Evolutionary conservation across 352 stramenopile species (phyloP), one percentile per base, ranked within the genome.

Genomic region (Phytophthora pseudosyringae): DNA sequence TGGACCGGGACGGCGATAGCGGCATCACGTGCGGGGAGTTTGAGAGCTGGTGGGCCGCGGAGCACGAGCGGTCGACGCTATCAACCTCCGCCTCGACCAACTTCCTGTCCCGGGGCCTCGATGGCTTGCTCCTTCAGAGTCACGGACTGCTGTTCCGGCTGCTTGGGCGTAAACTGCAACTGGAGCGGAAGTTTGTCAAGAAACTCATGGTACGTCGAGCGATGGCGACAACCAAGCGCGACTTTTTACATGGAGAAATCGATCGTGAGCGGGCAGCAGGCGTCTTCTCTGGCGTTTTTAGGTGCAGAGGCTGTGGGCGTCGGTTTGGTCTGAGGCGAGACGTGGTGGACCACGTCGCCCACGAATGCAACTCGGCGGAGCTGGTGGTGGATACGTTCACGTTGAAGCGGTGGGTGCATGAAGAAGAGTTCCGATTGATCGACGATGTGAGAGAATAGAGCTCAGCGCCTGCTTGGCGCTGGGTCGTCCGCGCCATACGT

Each of bases 101-200:
- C n/a, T 76, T 80, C 33, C 56, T 86, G 0, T 63, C 72, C 1
- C 45, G 44, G 13, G 69, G 77, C 8, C 28, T 86, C 0, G 66
- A 83, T 33, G 32, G 61, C 1, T 45, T 86, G 43, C 47, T 86
- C 0, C 64, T 83, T 25, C 65, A 81, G 31, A 79, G 77, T 38
- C 75, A 76, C 48, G 77, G 77, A 0, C 33, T 82, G 16, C 45
- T 86, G 4, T 82, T 86, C 46, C 83, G 75, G 74, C 33, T 86
- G 8, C 56, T 83, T 9, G 69, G 77, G 7, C 67, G 73, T 16
- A 77, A 80, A 25, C 74, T 78, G 51, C 69, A 80, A 38, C 53
- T 86, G 4, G 74, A 86, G 53, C 59, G 61, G 3, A 78, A 81
- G 21, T 86, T 83, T n/a, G 69, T 82, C 56, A 83, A 81, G 47